Conservation (phyloP, 257 asterid species). For the Thymus quinquecostatus region DNA sequence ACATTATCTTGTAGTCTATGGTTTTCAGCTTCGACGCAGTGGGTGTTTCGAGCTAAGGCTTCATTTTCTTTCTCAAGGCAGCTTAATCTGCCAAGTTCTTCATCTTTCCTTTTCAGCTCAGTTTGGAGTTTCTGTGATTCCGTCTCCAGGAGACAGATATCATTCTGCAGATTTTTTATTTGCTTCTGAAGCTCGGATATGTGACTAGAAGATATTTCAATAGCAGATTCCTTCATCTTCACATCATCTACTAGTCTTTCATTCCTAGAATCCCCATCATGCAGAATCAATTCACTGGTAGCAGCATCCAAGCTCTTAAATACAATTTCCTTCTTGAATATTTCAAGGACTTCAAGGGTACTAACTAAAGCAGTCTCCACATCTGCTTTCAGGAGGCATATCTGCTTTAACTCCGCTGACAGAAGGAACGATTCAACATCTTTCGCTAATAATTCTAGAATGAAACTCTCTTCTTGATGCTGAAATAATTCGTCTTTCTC, state of each 20-base stretch:
- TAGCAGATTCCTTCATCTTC: conserved; percentile 31
- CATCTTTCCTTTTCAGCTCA: conserved; percentile 57
- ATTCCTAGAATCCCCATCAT: conserved; percentile 50
- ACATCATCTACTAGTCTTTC: too few species aligned
- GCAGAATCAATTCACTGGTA: conserved; percentile 51
- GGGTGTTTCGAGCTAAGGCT: conserved; percentile 36
- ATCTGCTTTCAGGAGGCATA: conserved; percentile 44
- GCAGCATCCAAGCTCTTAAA: conserved; percentile 62
- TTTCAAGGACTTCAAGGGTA: conserved; percentile 51
- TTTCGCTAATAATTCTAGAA: conserved; percentile 55
- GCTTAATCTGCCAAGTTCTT: conserved; percentile 45
- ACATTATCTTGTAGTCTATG: conserved; percentile 37
- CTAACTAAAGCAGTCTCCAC: conserved; percentile 38
- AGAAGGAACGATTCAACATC: conserved; percentile 61
- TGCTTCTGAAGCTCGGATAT: conserved; percentile 55
- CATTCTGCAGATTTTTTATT: conserved; percentile 50
- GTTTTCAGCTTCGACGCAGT: conserved; percentile 41
- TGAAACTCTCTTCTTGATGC: conserved; percentile 57
- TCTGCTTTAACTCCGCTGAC: conserved; percentile 61
- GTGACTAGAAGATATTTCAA: conserved; percentile 52
- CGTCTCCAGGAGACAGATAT: conserved; percentile 43
- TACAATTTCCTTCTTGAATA: conserved; percentile 53
- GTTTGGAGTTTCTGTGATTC: conserved; percentile 47
- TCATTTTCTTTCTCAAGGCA: conserved; percentile 64
- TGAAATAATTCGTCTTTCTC: conserved; percentile 58